Evolutionary conservation across 768 basidiomycete genomes (phyloP).

Genomic region (Dentipellis sp.): DNA sequence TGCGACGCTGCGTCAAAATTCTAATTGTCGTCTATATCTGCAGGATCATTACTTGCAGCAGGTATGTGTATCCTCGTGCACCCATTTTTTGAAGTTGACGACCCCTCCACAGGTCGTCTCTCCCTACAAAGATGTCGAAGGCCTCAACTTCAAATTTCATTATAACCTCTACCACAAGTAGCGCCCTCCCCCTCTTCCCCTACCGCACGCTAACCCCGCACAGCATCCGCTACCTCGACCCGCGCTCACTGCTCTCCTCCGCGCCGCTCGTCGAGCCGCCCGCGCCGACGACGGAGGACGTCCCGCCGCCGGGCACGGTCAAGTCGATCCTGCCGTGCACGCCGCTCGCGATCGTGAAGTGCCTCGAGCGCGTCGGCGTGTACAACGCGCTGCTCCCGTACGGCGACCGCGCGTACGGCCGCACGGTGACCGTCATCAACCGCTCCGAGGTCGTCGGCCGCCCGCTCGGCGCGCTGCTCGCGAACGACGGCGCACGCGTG

Average conservation of each 20-base stretch:
- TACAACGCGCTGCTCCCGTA: conserved; percentile 91
- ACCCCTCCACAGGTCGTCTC: conserved; percentile 51
- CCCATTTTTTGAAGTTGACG: neutral
- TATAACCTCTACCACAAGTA: conserved; percentile 95
- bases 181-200: conserved; percentile 12
- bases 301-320: conserved; percentile 75
- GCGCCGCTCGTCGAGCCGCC: conserved; percentile 24
- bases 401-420: conserved; percentile 91
- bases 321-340: conserved; percentile 98
- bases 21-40: neutral
- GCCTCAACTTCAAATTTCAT: conserved; percentile 92
- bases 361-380: conserved; percentile 81
- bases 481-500: conserved; percentile 95
- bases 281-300: conserved; percentile 35
- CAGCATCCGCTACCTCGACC: conserved; percentile 90
- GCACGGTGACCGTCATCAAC: conserved; percentile 91
- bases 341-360: conserved; percentile 93
- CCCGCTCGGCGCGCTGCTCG: conserved; percentile 88
- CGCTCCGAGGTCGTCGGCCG: conserved; percentile 96
- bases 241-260: conserved; percentile 52
- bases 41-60: conserved; percentile 98
- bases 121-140: conserved; percentile 96
- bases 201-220: neutral
- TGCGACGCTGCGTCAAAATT: neutral
- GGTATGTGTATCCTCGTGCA: conserved; percentile 3